Evolutionary conservation across 108 stramenopile genomes (phyloP), one percentile per base, ranked within the genome.

Genomic region (Schizochytrium sp.): DNA sequence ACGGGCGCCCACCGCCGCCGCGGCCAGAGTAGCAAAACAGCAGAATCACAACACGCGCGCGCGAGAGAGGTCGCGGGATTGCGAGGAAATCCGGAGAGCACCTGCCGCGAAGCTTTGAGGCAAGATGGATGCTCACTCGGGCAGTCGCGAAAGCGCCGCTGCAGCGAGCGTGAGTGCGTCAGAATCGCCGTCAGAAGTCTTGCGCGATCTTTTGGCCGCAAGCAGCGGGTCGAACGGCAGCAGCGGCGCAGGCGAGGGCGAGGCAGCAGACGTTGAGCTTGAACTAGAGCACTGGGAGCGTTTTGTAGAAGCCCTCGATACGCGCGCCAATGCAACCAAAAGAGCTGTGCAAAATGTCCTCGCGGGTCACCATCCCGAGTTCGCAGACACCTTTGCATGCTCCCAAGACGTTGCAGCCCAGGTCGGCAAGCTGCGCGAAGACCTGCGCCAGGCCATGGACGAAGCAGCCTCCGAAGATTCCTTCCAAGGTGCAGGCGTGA

Each of bases 311-410:
- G 76, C 76, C 6, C 51, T 83, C 48, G 76, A 83, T 12, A 83
- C 76, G 18, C 19, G 76, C 23, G 51, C 51, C 23, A 83, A 53
- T 53, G 76, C 76, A 12, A 83, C 76, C 2, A 8, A 34, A 23
- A 1, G 25, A 34, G 45, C 76, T 12, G 48, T 83, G 48, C 76
- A 83, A 34, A 53, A 83, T 34, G 76, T 83, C 48, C 76, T 83
- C n/a, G 76, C 51, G 45, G 76, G 76, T 14, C 76, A 83, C 76
- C 76, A 83, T 23, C 76, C 76, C 1, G 76, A 83, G 48, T 83
- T 53, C 23, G 76, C 76, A 47, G 76, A 53, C 45, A 53, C 76
- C 45, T 83, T 83, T 83, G 45, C 76, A 16, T 83, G 76, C 76
- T 83, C 76, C 43, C 76, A 83, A 23, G 76, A 83, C 16, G 76